phyloP scores from a whole-genome alignment of 805 yeast species.

The Starmerella apicola region DNA sequence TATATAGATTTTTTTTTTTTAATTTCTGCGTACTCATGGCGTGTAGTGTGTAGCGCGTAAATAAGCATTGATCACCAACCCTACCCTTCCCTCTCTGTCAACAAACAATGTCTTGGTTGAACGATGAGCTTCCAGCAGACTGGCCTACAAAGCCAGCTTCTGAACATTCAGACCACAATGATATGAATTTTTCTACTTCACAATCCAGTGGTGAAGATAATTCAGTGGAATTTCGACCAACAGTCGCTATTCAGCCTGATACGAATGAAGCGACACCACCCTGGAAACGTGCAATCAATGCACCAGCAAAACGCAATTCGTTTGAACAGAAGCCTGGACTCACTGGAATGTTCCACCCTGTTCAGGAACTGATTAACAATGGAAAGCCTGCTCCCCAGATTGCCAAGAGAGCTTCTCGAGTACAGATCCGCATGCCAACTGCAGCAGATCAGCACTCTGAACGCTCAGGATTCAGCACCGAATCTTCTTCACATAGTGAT shows the following conservation, averaged over 20 bases:
- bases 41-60: no score
- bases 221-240: conserved; percentile 10
- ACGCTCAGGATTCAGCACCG: conserved; percentile 1
- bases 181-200: conserved; percentile 10
- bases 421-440: no score
- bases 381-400: no score
- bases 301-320: conserved; percentile 1
- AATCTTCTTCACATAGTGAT: conserved; percentile 1
- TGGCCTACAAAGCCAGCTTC: conserved; percentile 14
- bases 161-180: background rate
- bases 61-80: no score
- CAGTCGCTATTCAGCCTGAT: conserved; percentile 16
- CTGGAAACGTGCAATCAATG: conserved; percentile 16
- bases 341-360: conserved; percentile 10
- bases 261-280: conserved; percentile 6
- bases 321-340: no score
- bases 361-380: no score
- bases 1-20: no score
- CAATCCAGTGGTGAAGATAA: conserved; percentile 5
- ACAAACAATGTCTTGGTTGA: conserved; percentile 18
- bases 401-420: no score
- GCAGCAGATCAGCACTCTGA: no score
- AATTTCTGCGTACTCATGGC: no score
- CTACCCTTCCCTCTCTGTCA: no score
- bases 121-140: conserved; percentile 17